Evolutionary conservation across 2,329 filamentous ascomycete genomes (phyloP).

Genomic region (Exophiala lecanii-corni): DNA sequence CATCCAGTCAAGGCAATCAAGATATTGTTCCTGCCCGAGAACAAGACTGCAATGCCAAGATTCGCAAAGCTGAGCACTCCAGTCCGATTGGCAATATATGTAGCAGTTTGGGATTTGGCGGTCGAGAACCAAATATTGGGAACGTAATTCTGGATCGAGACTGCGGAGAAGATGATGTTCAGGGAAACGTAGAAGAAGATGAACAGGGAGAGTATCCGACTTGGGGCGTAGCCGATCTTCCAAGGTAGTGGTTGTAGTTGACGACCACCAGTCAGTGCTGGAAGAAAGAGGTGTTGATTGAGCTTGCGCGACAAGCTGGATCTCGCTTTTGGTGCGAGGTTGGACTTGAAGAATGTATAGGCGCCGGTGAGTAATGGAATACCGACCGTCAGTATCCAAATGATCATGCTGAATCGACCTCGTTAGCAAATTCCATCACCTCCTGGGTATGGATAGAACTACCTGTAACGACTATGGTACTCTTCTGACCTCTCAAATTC

Average conservation of each 20-base stretch:
- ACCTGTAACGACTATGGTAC: conserved; percentile 31
- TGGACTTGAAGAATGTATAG: conserved; percentile 14
- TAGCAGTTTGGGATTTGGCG: conserved; percentile 6
- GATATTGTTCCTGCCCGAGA: conserved; percentile 16
- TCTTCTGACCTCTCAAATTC: conserved; percentile 31
- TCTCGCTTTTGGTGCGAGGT: not conserved
- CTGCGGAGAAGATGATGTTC: conserved; percentile 30
- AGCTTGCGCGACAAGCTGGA: conserved; percentile 8
- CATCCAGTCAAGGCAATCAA: conserved; percentile 9
- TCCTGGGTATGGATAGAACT: conserved; percentile 9
- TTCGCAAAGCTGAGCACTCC: conserved; percentile 23
- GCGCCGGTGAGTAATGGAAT: conserved; percentile 19
- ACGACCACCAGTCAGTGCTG: conserved; percentile 13
- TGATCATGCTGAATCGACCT: conserved; percentile 1
- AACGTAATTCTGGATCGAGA: conserved; percentile 22
- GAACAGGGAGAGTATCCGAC: conserved; percentile 28
- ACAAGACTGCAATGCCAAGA: conserved; percentile 15
- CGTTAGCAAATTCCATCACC: not conserved
- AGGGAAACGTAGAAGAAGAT: conserved; percentile 29
- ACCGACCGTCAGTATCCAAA: conserved; percentile 23
- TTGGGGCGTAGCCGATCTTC: conserved; percentile 24
- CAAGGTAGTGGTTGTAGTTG: conserved; percentile 18
- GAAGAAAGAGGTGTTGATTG: conserved; percentile 12
- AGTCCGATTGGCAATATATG: conserved; percentile 17
- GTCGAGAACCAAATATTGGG: conserved; percentile 26